Conservation (phyloP, 2,329 filamentous ascomycete genomes). For the Chaetomiaceae sp. region DNA sequence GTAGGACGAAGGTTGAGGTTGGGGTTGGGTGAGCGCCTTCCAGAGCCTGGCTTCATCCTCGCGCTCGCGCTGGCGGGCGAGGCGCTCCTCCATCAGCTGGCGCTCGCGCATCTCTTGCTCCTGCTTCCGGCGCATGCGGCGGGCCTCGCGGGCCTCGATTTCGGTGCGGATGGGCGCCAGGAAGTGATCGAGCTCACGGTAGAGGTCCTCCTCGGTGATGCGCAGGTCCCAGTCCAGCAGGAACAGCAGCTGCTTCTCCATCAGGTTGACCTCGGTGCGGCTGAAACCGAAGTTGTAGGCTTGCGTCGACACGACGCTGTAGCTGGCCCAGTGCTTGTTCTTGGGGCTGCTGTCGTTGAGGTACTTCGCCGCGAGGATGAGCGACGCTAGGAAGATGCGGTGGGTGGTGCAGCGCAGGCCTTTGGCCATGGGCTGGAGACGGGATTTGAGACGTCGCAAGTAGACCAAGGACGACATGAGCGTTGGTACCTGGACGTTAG, state of each 20-base stretch:
- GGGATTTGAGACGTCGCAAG: slow-evolving; percentile 75
- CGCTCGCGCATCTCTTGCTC: slow-evolving; percentile 39
- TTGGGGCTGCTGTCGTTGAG: slow-evolving; percentile 97
- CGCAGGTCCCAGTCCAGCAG: slow-evolving; percentile 91
- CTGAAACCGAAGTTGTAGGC: slow-evolving; percentile 78
- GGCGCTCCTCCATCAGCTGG: slow-evolving; percentile 15
- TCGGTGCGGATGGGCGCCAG: slow-evolving; percentile 73
- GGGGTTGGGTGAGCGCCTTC: slow-evolving; percentile 25
- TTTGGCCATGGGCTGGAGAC: slow-evolving; percentile 89
- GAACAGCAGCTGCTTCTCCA: slow-evolving; percentile 98
- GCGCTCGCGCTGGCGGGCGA: slow-evolving; percentile 36
- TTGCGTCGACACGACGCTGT: slow-evolving; percentile 70
- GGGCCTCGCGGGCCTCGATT: slow-evolving; percentile 47
- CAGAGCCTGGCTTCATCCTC: slow-evolving; percentile 35
- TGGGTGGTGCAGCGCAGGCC: slow-evolving; percentile 95
- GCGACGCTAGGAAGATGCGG: slow-evolving; percentile 88
- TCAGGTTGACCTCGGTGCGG: slow-evolving; percentile 93
- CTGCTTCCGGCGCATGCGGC: slow-evolving; percentile 44
- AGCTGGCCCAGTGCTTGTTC: slow-evolving; percentile 99
- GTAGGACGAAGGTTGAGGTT: slow-evolving; percentile 32
- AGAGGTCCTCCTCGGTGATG: slow-evolving; percentile 79
- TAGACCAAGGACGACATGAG: slow-evolving; percentile 97
- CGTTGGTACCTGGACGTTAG: slow-evolving; percentile 94
- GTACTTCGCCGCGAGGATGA: slow-evolving; percentile 90
- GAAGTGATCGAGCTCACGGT: slow-evolving; percentile 82